Evolutionary conservation across 2,329 filamentous ascomycete species (phyloP), one percentile per base, ranked within the genome.

Genomic region (Stachybotrys echinatus): DNA sequence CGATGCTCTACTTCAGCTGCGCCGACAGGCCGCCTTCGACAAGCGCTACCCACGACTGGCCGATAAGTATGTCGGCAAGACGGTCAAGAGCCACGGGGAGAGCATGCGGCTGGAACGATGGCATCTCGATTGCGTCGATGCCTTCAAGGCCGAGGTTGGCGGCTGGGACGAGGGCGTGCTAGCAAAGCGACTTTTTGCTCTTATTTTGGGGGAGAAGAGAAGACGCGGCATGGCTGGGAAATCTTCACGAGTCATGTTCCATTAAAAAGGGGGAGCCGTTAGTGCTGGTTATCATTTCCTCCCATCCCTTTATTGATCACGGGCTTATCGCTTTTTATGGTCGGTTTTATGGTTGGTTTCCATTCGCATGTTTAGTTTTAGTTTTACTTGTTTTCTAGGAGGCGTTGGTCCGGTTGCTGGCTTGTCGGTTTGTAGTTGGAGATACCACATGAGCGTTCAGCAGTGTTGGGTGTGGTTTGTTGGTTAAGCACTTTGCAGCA

Each of bases 71-170:
- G 65, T 80, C 3, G 77, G 78, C 50, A 77, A 74, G 58, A 69
- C 67, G 22, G 73, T 82, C 50, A 60, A 62, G 21, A 72, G 74
- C 23, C 71, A 75, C 34, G 75, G 71, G 43, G 67, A 73, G 59
- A 62, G 64, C 5, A 67, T 83, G 65, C 53, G 66, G 20, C 65
- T 84, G 18, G 72, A 81, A 62, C 60, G 68, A 50, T 83, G 79
- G 79, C 80, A 84, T 52, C 62, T 83, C 18, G 79, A 83, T 51
- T 72, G 81, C 48, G 71, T 83, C 21, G 75, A 81, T 51, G 79
- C 74, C 3, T 83, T 83, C 57, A 65, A 64, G 50, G 59, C 59
- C 12, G 68, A 75, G 51, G 69, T 79, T 3, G 73, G 72, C 18
- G 70, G 66, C 10, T 83, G 79, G 78, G 72, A 75, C 20, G 78